Base-by-base conservation (phyloP, 805 yeast genomes). In the Ogataea zsoltii region DNA sequence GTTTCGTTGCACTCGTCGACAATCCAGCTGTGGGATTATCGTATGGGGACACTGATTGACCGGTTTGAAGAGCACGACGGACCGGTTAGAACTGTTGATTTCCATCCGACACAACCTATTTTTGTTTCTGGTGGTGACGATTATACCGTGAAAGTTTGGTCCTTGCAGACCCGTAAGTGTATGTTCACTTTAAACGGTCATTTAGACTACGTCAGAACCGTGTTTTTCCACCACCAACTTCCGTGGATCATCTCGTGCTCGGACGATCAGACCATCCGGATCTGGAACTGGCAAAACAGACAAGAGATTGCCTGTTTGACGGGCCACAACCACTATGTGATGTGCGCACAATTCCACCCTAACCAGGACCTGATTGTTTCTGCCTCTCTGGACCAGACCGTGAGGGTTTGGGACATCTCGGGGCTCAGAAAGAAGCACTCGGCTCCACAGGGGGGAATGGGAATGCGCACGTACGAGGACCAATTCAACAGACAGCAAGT, bases 251-350 rank as follows among this genome's bases (percentile, higher is more conserved):
- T 94, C 49, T 85, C 97, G 19, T 83, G 94, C 50, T 88, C 97
- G 36, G 99, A 94, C 69, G 99, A 94, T 74, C 99, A 94, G 71
- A 94, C 99, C 26, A 90, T 95, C 54, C 80, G 99, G 66, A 92
- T 94, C 55, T 94, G 99, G 99, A 95, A 94, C 71, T 94, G 99
- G 99, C 99, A 95, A 74, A 91, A 91, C 66, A 83, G 99, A 58
- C 92, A 90, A 66, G 98, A 94, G 61, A 86, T 94, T 61, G 98
- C 98, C 9, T 89, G 97, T 61, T 72, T 94, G 56, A 92, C 99
- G 7, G 99, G 99, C 51, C 99, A 94, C 69, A 91, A 89, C 70
- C 99, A 94, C 71, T 94, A 95, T 68, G 97, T 94, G 45, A 88
- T 94, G 94, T 87, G 95, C 58, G 98, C 99, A 2, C 95, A 88